Evolutionary conservation across 805 yeast species (phyloP), one percentile per base, ranked within the genome.

Genomic region (Candida ipomoeae): DNA sequence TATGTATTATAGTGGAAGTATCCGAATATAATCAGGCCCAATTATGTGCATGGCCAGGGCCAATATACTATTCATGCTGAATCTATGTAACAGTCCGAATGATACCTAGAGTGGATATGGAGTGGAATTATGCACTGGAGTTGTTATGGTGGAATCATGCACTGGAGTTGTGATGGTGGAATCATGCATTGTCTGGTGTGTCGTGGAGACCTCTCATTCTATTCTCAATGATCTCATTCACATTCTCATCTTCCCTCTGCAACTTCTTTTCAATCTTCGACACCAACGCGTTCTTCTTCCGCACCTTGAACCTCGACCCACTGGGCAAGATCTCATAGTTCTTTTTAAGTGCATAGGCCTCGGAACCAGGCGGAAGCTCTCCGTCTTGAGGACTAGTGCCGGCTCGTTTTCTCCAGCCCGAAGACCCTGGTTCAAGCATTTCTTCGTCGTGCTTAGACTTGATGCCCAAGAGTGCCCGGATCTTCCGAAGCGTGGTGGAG

Each of bases 281-380:
- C 48, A 66, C 58, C 31, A 56, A 35, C 26, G 58, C 55, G 5
- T 51, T 56, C 38, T 60, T 53, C 47, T 56, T 65, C 31, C 43
- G 48, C 62, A 69, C 63, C 69, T 75, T 78, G 20, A 87, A 72
- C 14, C 81, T 67, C 54, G 84, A 80, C 35, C 96, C 95, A 63
- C 91, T 84, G 1, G 95, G 95, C 50, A 87, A 72, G 42, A 83
- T 68, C 56, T 85, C 92, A 51, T 68, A 74, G 44, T 61, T 70
- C 17, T 58, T 63, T 20, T 50, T 52, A 13, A 67, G 45, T 0
- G 59, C 69, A 20, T 53, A 53, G 1, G 75, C 74, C 5, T 58
- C 71, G 15, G 68, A 59, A 36, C 82, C 77, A 2, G 85, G 82
- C 6, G 83, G 79, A 14, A 76, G 62, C 53, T 82, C 87, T 3